These are phyloP conservation scores for Termitomyces sp. DNA, from an alignment of 768 basidiomycete genomes.

Conservation along the genomic window DNA sequence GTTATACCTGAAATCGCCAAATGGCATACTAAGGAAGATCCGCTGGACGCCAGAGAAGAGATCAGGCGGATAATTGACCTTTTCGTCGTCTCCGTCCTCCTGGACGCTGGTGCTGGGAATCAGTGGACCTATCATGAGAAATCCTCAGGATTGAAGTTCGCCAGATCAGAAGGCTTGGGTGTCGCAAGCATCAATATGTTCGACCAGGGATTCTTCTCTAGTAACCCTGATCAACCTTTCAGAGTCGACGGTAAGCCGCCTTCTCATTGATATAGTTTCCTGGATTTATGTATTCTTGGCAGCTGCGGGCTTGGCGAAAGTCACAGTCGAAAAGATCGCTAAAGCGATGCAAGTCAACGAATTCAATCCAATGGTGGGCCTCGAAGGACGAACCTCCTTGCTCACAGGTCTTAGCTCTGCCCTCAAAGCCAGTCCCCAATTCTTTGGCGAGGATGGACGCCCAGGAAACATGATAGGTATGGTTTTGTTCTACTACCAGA, in stretches of 20 bases:
- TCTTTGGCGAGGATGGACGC: conserved; percentile 70
- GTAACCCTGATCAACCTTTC: conserved; percentile 51
- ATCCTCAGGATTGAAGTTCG: conserved; percentile 45
- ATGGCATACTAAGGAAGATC: conserved; percentile 43
- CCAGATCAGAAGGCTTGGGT: conserved; percentile 77
- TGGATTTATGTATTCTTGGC: neutral
- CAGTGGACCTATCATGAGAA: conserved; percentile 73
- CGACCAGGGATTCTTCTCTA: conserved; percentile 73
- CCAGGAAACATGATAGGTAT: conserved; percentile 81
- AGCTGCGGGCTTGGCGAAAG: conserved; percentile 67
- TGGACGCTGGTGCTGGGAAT: conserved; percentile 92
- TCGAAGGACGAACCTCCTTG: conserved; percentile 80
- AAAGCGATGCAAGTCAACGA: conserved; percentile 74
- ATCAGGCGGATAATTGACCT: conserved; percentile 81
- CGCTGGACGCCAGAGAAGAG: conserved; percentile 50
- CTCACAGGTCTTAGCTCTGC: conserved; percentile 71
- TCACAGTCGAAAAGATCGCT: conserved; percentile 58
- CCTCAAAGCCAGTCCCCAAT: conserved; percentile 54
- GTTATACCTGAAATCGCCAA: conserved; percentile 52
- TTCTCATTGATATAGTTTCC: neutral
- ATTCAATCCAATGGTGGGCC: conserved; percentile 83
- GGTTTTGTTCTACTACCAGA: conserved; percentile 7
- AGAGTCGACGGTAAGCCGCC: conserved; percentile 72
- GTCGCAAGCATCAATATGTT: conserved; percentile 94
- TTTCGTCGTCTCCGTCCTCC: conserved; percentile 84